These are phyloP conservation scores for Talaromyces sp. DNA, from an alignment of 2,329 filamentous ascomycete genomes.

Conservation along the genomic window DNA sequence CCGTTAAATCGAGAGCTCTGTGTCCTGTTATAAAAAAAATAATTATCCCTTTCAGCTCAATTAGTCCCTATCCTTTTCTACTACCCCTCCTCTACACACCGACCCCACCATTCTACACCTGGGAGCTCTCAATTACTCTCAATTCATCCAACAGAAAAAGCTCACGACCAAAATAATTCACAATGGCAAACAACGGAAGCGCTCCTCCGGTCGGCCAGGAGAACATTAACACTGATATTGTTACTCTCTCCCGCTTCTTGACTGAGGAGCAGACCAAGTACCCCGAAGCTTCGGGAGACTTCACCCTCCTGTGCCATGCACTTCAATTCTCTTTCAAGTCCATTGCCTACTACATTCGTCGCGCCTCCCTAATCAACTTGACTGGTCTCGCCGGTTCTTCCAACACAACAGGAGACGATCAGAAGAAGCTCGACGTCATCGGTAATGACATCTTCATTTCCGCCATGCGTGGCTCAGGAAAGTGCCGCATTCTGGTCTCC, in stretches of 20 bases:
- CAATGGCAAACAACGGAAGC: constrained; percentile 48
- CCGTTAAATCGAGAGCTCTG: background rate
- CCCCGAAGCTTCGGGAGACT: constrained; percentile 94
- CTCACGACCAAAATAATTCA: constrained; percentile 20
- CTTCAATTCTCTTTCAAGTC: constrained; percentile 99
- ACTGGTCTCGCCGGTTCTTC: constrained; percentile 92
- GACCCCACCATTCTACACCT: background rate
- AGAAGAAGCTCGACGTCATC: constrained; percentile 99
- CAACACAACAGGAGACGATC: constrained; percentile 94
- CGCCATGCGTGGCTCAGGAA: constrained; percentile 89
- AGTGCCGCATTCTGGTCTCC: constrained; percentile 90
- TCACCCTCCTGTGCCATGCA: constrained; percentile 97
- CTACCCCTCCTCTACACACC: background rate
- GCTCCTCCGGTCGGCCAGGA: constrained; percentile 63
- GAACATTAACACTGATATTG: constrained; percentile 92
- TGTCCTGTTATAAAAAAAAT: too few species aligned
- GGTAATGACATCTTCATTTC: constrained; percentile 97
- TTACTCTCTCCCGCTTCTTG: constrained; percentile 92
- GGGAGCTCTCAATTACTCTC: constrained; percentile 3
- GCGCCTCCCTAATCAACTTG: constrained; percentile 91
- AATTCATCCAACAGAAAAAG: constrained; percentile 2
- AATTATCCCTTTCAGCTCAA: background rate
- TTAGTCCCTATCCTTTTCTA: background rate
- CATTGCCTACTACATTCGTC: constrained; percentile 98
- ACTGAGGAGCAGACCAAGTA: constrained; percentile 95